Evolutionary conservation across 2,329 filamentous ascomycete genomes (phyloP).

Genomic region (Raffaelea ambrosiae): DNA sequence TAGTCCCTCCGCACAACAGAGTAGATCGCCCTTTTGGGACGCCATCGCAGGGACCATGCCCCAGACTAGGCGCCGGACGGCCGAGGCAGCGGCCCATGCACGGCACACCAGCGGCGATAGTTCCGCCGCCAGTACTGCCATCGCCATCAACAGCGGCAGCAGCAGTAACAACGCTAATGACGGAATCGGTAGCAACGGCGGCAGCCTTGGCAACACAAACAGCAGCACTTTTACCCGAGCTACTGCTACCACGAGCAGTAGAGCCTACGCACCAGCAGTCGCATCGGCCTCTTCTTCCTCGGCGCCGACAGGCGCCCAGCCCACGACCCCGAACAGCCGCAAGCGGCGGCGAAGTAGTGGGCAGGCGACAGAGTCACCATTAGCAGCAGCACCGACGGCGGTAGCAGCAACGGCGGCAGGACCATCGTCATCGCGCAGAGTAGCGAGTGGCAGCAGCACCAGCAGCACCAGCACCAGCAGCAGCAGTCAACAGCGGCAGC

Average conservation of each 20-base stretch:
- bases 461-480: neutral
- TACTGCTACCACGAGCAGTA: neutral
- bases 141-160: neutral
- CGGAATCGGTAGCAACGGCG: neutral
- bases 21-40: too few species aligned
- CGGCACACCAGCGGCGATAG: neutral
- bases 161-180: neutral
- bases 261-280: neutral
- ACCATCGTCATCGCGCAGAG: neutral
- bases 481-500: neutral
- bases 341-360: neutral
- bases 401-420: neutral
- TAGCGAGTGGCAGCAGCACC: neutral
- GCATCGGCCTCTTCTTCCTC: neutral
- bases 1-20: too few species aligned
- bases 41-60: too few species aligned
- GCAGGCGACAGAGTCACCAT: too few species aligned
- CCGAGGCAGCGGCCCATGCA: neutral
- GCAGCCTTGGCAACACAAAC: neutral
- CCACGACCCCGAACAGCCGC: neutral
- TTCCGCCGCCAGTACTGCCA: neutral
- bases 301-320: neutral
- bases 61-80: conserved; percentile 3
- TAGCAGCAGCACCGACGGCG: neutral
- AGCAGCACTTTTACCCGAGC: neutral